Base-by-base conservation (phyloP, 1,284 basidiomycete genomes). In the Trametes polyzona region DNA sequence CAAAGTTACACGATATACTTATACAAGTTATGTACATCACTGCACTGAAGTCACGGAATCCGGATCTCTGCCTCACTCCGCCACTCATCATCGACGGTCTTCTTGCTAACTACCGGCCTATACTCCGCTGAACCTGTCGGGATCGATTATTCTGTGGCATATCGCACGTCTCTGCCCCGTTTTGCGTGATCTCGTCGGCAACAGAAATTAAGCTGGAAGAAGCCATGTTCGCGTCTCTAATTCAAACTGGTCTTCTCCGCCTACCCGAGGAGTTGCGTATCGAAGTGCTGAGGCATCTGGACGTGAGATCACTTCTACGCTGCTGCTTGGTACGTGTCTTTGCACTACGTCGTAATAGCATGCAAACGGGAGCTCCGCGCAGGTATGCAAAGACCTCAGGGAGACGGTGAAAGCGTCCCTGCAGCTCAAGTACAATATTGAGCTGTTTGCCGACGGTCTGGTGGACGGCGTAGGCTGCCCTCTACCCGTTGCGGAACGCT, bases 401-500 rank as follows among this genome's bases (percentile, higher is more conserved):
- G 65, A 69, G 2, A 54, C 74, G 35, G 66, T 84, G 41, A 66
- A 69, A 4, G 53, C 55, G 3, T 76, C 77, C 16, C 59, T 76
- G 24, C 71, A 78, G 33, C 71, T 84, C 10, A 76, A 75, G 39
- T 85, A 84, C 63, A 67, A 63, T 17, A 75, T 83, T 61, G 83
- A 83, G 57, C 79, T 83, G 26, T 74, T 58, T 0, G 72, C 73
- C 0, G 77, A 83, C 52, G 78, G 79, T 1, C 71, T 85, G 65
- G 50, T 75, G 10, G 74, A 81, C 35, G 72, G 71, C 1, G 57
- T 65, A 0, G 53, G 62, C 2, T 56, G 60, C 24, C 52, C 61
- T 2, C 19, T 74, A 16, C 59, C 74, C 7, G 66, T 71, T 29
- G 57, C 70, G 0, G 76, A 81, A 2, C 77, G 78, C 4, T 70